phyloP scores from a whole-genome alignment of 352 stramenopile genomes.

The Phytophthora sp. region DNA sequence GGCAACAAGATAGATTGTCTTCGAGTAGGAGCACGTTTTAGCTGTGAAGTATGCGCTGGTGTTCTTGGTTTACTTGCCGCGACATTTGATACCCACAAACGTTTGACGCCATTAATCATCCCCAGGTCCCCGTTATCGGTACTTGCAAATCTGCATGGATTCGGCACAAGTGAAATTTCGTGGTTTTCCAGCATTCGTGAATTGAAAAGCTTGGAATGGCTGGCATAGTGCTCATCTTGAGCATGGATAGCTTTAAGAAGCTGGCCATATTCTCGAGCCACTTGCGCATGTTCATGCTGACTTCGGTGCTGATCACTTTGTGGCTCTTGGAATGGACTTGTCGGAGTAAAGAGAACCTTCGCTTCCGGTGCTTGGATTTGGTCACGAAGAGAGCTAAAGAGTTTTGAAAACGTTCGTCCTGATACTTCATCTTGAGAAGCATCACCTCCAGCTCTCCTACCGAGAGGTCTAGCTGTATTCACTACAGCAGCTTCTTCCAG shows the following conservation, averaged over 20 bases:
- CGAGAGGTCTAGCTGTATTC: not conserved
- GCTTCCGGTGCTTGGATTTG: slow-evolving; percentile 27
- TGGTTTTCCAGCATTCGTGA: slow-evolving; percentile 68
- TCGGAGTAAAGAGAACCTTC: slow-evolving; percentile 36
- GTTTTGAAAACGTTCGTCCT: slow-evolving; percentile 33
- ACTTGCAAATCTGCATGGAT: slow-evolving; percentile 5
- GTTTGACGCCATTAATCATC: slow-evolving; percentile 53
- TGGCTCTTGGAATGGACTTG: not conserved
- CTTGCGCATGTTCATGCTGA: slow-evolving; percentile 21
- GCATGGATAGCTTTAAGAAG: slow-evolving; percentile 46
- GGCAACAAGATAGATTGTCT: slow-evolving; percentile 11
- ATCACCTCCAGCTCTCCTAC: slow-evolving; percentile 2
- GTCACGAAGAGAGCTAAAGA: slow-evolving; percentile 40
- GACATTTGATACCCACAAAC: slow-evolving; percentile 37
- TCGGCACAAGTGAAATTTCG: slow-evolving; percentile 60
- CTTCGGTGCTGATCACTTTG: slow-evolving; percentile 14
- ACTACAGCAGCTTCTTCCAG: slow-evolving; percentile 8
- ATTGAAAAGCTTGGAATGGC: slow-evolving; percentile 67
- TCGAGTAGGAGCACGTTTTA: slow-evolving; percentile 11
- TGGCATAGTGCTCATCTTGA: slow-evolving; percentile 76
- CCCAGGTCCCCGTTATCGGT: slow-evolving; percentile 44
- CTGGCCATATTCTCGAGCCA: slow-evolving; percentile 37
- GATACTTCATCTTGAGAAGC: slow-evolving; percentile 40
- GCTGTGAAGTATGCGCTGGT: slow-evolving; percentile 3
- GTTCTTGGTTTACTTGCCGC: slow-evolving; percentile 13